Evolutionary conservation across 208 protist genomes (phyloP).

Genomic region (Trichomonas vaginalis): DNA sequence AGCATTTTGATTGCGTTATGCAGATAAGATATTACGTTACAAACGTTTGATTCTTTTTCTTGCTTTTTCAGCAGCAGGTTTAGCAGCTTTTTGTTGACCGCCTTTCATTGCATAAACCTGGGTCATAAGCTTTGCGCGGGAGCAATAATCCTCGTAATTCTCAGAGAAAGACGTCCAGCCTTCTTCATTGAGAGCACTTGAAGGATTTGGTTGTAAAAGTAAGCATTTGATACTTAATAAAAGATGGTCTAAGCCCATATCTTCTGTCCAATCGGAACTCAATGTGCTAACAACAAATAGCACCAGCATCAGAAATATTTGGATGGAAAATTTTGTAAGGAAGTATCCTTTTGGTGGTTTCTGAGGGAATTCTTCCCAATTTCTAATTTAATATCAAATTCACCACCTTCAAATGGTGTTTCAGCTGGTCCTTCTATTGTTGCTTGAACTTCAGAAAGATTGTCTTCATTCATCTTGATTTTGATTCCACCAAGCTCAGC

Average conservation of each 20-base stretch:
- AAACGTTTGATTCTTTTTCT: background rate
- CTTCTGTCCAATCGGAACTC: slow-evolving; percentile 83
- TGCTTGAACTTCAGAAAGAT: background rate
- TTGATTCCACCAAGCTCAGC: slow-evolving; percentile 5
- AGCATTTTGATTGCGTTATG: too few species aligned
- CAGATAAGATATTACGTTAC: too few species aligned
- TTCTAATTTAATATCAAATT: background rate
- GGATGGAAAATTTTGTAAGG: slow-evolving; percentile 95
- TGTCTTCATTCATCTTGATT: background rate
- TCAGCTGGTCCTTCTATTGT: background rate
- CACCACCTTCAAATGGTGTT: slow-evolving; percentile 12
- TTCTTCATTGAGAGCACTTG: slow-evolving; percentile 91
- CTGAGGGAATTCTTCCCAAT: background rate
- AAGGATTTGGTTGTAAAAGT: slow-evolving; percentile 87
- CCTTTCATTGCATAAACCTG: slow-evolving; percentile 23
- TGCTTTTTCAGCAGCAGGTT: background rate
- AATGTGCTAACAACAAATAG: slow-evolving; percentile 96
- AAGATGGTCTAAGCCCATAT: slow-evolving; percentile 74
- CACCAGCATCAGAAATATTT: slow-evolving; percentile 74
- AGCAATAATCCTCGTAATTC: slow-evolving; percentile 54
- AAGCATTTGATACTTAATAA: slow-evolving; percentile 73
- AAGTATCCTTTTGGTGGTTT: slow-evolving; percentile 48
- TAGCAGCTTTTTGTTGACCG: background rate
- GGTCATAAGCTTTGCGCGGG: slow-evolving; percentile 28
- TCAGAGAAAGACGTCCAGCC: slow-evolving; percentile 81